Base-by-base conservation (phyloP, 1,139 yeast genomes). In the Groenewaldozyma sp. region DNA sequence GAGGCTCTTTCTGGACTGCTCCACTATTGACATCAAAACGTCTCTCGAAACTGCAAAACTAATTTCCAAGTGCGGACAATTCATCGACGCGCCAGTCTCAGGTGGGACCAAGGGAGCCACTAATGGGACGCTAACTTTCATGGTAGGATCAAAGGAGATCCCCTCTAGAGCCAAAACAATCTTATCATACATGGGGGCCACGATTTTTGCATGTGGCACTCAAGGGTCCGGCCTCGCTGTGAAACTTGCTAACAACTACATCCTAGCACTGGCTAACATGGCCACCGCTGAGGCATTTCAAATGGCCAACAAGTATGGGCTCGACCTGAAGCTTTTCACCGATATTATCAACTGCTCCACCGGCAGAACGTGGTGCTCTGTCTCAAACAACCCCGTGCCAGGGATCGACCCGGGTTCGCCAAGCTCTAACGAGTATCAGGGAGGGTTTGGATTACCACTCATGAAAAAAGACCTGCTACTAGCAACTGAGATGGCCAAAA, bases 21-120 rank as follows among this genome's bases (percentile, higher is more conserved):
- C 78, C 10, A 75, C 81, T 20, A 71, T 73, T 38, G 79, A 75
- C 46, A 70, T 74, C 40, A 64, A 66, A 34, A 70, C 77, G 4
- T 71, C 78, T 2, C 52, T 60, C 9, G 65, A 61, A 29, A 59
- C 70, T 21, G 28, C 42, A 3, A 40, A 44, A 5, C 50, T 49
- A 13, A 40, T 49, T 28, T 36, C 34, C 26, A 14, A 24, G 13
- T 22, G 7, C 10, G 71, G 70, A 44, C 49, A 60, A 4, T 66
- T 60, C 40, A 66, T 74, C 35, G 81, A 75, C 51, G 71, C 81
- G 10, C 81, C 81, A 0, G 80, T 75, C 0, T 71, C 77, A 11
- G 81, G 81, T 3, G 81, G 81, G 17, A 76, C 71, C 1, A 70
- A 71, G 1, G 81, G 81, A 3, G 81, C 81, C 4, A 55, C 71